Evolutionary conservation across 345 rosid species (phyloP), one percentile per base, ranked within the genome.

Genomic region (Conringia planisiliqua): DNA sequence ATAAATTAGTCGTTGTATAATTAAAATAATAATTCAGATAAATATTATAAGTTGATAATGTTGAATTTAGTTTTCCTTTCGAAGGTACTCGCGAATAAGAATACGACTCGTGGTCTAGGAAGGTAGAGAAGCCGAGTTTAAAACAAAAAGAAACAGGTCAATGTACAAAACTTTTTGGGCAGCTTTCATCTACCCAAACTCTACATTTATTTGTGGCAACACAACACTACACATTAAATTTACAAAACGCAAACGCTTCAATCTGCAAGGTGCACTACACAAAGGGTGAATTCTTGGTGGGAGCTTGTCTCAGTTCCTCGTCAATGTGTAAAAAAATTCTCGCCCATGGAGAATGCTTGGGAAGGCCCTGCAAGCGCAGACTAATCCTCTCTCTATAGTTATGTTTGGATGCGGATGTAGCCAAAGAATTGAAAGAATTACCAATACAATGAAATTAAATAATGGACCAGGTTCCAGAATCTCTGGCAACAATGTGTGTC

Each of bases 381-480:
- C 30, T 11, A 40, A 18, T 56, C 63, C 73, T 24, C 33, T 66
- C 52, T 10, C 35, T 33, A 5, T 16, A 39, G 6, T 47, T 50
- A 62, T 61, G 46, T 52, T 61, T 63, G 40, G 42, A 59, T 48
- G 52, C 68, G 20, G 54, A 48, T 39, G 55, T 59, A 57, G 32
- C 74, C 74, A 75, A 74, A 74, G 44, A 74, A 67, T 74, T 58
- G 54, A 74, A 74, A 58, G 73, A 75, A 68, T 68, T 75, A 65
- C 65, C 57, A 64, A 73, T 62, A 32, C 48, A 68, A 10, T n/a
- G 55, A 67, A 62, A 46, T 18, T 36, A 63, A 70, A 64, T 48
- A 75, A 51, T 51, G 68, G 29, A 75, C 32, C 48, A 60, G 16
- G 59, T 58, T 48, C 42, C 46, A 13, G 47, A 32, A 8, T 42